Conservation (phyloP, 164 flowering plant species). For the Pachysandra terminalis region DNA sequence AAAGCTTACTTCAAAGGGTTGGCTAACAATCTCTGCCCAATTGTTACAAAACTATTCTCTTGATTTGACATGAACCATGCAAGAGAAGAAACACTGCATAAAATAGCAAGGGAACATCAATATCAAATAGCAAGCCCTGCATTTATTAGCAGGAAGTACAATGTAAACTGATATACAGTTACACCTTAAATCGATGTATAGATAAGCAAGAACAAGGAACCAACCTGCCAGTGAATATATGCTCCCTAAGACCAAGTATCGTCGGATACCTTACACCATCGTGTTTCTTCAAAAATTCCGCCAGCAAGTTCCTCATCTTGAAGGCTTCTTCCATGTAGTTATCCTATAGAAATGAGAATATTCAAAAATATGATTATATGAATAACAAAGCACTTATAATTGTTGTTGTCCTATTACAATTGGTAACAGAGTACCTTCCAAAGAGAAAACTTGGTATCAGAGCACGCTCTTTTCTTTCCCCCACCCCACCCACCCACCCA, state of each 20-base stretch:
- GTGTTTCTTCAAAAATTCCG: constrained; percentile 82
- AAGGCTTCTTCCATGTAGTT: constrained; percentile 99
- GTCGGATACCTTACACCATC: constrained; percentile 85
- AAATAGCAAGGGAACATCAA: not conserved
- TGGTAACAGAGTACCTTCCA: too few relatives aligned
- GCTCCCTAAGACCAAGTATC: constrained; percentile 92
- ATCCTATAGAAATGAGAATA: constrained; percentile 44
- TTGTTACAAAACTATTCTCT: constrained; percentile 96
- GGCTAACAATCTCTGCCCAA: constrained; percentile 93
- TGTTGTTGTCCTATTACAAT: too few relatives aligned
- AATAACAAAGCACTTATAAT: not conserved
- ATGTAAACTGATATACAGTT: too few relatives aligned
- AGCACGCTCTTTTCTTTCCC: too few relatives aligned
- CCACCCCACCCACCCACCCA: too few relatives aligned
- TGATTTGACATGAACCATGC: constrained; percentile 99
- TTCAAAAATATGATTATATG: not conserved
- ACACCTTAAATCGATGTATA: not conserved
- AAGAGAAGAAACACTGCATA: constrained; percentile 92
- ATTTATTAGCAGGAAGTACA: not conserved
- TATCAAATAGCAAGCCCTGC: not conserved
- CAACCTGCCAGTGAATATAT: constrained; percentile 94
- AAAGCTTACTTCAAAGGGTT: constrained; percentile 86
- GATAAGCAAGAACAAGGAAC: not conserved
- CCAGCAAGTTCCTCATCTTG: constrained; percentile 89
- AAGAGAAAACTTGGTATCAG: too few relatives aligned